Conservation (phyloP, 148 eudicot genomes). For the Fagopyrum homotropicum region DNA sequence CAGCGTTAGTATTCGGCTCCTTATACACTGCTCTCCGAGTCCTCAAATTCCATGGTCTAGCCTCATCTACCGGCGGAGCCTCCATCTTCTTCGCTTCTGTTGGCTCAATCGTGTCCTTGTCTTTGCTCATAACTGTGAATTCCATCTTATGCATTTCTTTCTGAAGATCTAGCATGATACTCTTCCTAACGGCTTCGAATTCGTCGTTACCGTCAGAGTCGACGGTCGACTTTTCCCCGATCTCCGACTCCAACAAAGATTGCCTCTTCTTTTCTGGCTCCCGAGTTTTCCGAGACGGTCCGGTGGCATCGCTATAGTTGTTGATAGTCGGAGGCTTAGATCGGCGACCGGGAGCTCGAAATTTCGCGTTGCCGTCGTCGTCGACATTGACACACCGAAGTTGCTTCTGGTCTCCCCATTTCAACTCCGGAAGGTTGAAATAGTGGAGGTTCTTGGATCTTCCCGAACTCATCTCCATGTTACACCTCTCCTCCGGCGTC, state of each 20-base stretch:
- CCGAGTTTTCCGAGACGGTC: neutral
- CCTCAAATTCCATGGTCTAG: slow-evolving; percentile 47
- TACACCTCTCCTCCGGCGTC: neutral
- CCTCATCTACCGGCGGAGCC: slow-evolving; percentile 18
- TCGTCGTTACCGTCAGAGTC: neutral
- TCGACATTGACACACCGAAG: slow-evolving; percentile 3
- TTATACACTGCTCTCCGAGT: slow-evolving; percentile 35
- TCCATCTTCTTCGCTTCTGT: slow-evolving; percentile 9
- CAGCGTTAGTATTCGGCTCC: slow-evolving; percentile 7
- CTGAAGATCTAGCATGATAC: slow-evolving; percentile 24
- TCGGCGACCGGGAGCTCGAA: neutral
- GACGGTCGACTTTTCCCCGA: neutral
- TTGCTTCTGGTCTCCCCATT: slow-evolving; percentile 13
- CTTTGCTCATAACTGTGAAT: slow-evolving; percentile 13
- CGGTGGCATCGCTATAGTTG: slow-evolving; percentile 1
- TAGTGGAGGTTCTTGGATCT: slow-evolving; percentile 12
- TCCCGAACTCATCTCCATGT: neutral
- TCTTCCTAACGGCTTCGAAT: slow-evolving; percentile 18
- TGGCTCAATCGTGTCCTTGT: slow-evolving; percentile 18
- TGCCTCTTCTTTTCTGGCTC: neutral
- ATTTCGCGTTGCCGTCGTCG: slow-evolving; percentile 3
- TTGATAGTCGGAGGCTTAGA: neutral
- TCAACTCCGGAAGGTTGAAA: slow-evolving; percentile 13
- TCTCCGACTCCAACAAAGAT: slow-evolving; percentile 9
- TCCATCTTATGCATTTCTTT: slow-evolving; percentile 13